These are phyloP conservation scores for Gossypium gossypioides DNA, from an alignment of 441 rosid genomes.

Conservation along the genomic window DNA sequence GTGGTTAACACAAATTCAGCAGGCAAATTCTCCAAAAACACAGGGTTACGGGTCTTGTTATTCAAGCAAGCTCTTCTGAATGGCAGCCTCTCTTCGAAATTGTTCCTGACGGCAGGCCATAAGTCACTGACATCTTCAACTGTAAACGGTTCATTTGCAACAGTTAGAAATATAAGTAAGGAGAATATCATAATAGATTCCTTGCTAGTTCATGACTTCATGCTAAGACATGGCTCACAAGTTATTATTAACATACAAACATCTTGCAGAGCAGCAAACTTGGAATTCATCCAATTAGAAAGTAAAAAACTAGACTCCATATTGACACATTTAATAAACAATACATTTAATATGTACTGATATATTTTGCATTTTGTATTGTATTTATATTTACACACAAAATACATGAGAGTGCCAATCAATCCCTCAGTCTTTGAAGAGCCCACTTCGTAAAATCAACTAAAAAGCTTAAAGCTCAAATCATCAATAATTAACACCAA, in stretches of 20 bases:
- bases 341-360: not conserved
- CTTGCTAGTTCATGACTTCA: not conserved
- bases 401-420: not conserved
- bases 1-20: constrained; percentile 84
- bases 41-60: constrained; percentile 82
- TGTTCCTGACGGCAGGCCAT: constrained; percentile 70
- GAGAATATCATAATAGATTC: not conserved
- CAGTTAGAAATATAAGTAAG: not conserved
- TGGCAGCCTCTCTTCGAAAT: constrained; percentile 64
- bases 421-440: not conserved
- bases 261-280: not conserved
- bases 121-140: constrained; percentile 95
- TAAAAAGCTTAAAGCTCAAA: not conserved
- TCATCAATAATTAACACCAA: not conserved
- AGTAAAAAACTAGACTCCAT: not conserved
- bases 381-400: not conserved
- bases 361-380: not conserved
- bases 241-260: not conserved
- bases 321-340: not conserved
- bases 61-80: constrained; percentile 65
- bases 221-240: not conserved
- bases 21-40: constrained; percentile 62
- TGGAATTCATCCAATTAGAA: not conserved
- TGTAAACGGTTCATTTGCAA: constrained; percentile 20
- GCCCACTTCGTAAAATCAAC: not conserved